A percentile compares a stretch with the other conserved stretches of the same genome.
Evolutionary conservation across 2,329 filamentous ascomycete species (phyloP).

Genomic region (Aciculosporium take): DNA sequence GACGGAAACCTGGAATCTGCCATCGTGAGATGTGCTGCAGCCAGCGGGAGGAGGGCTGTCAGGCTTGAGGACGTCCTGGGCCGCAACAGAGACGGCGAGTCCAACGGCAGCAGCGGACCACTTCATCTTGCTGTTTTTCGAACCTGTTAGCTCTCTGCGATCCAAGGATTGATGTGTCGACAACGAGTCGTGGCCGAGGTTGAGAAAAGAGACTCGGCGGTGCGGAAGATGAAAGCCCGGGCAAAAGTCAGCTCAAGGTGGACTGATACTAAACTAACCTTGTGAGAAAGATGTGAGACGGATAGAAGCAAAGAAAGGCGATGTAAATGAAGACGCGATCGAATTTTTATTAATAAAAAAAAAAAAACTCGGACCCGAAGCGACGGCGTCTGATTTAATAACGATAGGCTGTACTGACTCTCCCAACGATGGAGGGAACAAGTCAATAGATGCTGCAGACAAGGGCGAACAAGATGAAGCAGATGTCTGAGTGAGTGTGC

Average conservation of each 20-base stretch:
- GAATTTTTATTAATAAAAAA: too few relatives aligned
- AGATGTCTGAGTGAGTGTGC: constrained; percentile 6
- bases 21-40: constrained; percentile 35
- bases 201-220: neutral
- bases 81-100: constrained; percentile 29
- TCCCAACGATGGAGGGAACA: constrained; percentile 21
- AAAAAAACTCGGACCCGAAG: neutral
- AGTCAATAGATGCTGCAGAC: constrained; percentile 12
- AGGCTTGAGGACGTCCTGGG: constrained; percentile 35
- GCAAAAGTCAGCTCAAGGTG: constrained; percentile 1
- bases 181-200: too few relatives aligned
- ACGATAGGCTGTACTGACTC: constrained; percentile 6
- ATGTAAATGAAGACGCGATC: neutral
- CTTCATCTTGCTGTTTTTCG: constrained; percentile 20
- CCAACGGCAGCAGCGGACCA: constrained; percentile 17
- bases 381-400: neutral
- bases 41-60: constrained; percentile 32
- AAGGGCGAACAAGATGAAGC: constrained; percentile 5
- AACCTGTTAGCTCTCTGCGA: neutral
- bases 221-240: neutral
- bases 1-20: constrained; percentile 46
- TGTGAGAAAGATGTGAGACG: neutral
- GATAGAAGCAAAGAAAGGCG: neutral
- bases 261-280: constrained; percentile 1
- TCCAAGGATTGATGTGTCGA: too few relatives aligned